A percentile compares a stretch with the other conserved stretches of the same genome.
These are phyloP conservation scores for barrel medic (Medicago truncatula) DNA, from an alignment of 306 rosid species.

Conservation along the genomic window DNA sequence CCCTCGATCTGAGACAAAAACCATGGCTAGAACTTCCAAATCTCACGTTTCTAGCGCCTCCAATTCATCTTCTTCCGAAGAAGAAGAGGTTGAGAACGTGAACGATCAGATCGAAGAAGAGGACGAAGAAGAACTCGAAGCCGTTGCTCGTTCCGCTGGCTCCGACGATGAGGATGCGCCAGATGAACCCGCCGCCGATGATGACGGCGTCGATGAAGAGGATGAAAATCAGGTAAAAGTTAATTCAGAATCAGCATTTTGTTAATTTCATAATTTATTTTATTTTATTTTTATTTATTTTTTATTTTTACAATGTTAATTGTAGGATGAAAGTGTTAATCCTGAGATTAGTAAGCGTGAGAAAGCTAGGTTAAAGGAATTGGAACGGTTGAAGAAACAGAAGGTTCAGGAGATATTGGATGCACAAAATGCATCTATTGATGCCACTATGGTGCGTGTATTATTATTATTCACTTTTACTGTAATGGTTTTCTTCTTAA, in stretches of 20 bases:
- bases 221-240: slow-evolving; percentile 69
- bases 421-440: slow-evolving; percentile 83
- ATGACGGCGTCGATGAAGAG: slow-evolving; percentile 46
- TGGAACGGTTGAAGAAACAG: slow-evolving; percentile 79
- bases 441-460: slow-evolving; percentile 84
- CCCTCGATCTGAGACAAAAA: slow-evolving; percentile 60
- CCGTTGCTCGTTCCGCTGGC: slow-evolving; percentile 84
- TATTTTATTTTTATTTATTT: neutral
- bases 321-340: slow-evolving; percentile 54
- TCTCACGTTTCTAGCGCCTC: slow-evolving; percentile 57
- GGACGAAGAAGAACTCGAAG: slow-evolving; percentile 91
- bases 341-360: slow-evolving; percentile 83
- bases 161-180: slow-evolving; percentile 61
- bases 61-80: slow-evolving; percentile 40
- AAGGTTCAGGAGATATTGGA: slow-evolving; percentile 93
- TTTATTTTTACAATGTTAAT: neutral
- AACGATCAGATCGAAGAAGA: slow-evolving; percentile 72
- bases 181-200: slow-evolving; percentile 31
- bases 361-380: slow-evolving; percentile 77
- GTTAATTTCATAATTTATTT: neutral
- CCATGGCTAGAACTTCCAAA: slow-evolving; percentile 75
- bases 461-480: slow-evolving; percentile 16
- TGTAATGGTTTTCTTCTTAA: neutral
- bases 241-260: neutral
- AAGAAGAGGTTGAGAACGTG: slow-evolving; percentile 57